Conservation (phyloP, 2,329 filamentous ascomycete species). For the Hypoxylon sp. region DNA sequence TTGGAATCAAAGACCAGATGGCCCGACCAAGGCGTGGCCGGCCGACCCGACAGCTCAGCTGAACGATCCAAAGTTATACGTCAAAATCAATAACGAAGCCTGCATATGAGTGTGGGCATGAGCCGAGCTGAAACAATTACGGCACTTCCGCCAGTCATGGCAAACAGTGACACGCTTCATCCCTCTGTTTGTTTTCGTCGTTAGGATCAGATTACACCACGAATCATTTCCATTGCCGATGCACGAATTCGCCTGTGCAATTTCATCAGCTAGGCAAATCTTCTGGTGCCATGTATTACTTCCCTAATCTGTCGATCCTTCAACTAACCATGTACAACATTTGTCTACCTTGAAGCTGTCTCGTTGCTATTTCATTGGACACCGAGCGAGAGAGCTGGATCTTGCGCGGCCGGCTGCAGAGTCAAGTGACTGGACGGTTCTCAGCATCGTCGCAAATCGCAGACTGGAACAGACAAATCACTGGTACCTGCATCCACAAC, state of each 20-base stretch:
- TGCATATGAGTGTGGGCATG: too few species aligned
- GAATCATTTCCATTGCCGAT: slow-evolving; percentile 14
- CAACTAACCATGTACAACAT: slow-evolving; percentile 21
- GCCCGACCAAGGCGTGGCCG: slow-evolving; percentile 25
- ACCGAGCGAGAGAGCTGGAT: slow-evolving; percentile 21
- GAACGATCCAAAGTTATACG: too few species aligned
- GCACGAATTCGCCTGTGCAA: slow-evolving; percentile 12
- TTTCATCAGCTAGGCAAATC: slow-evolving; percentile 13
- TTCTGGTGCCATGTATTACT: slow-evolving; percentile 16
- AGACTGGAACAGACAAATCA: slow-evolving; percentile 8
- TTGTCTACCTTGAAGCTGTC: slow-evolving; percentile 13
- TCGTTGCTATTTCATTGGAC: slow-evolving; percentile 30
- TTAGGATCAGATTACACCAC: slow-evolving; percentile 10
- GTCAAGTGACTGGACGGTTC: slow-evolving; percentile 23
- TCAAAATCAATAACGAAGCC: too few species aligned
- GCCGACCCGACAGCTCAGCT: slow-evolving; percentile 30
- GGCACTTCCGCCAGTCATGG: slow-evolving; percentile 5
- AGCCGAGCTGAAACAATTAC: slow-evolving; percentile 19
- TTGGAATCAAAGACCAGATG: slow-evolving; percentile 9
- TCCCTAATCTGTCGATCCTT: slow-evolving; percentile 20
- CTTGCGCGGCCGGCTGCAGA: slow-evolving; percentile 32
- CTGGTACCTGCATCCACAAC: slow-evolving; percentile 36
- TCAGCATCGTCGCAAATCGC: slow-evolving; percentile 13
- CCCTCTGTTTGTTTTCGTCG: not conserved
- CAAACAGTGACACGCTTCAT: slow-evolving; percentile 11